Evolutionary conservation across 192 early-diverging fungal genomes (phyloP), one percentile per base, ranked within the genome.

Genomic region (Glomus cerebriforme): DNA sequence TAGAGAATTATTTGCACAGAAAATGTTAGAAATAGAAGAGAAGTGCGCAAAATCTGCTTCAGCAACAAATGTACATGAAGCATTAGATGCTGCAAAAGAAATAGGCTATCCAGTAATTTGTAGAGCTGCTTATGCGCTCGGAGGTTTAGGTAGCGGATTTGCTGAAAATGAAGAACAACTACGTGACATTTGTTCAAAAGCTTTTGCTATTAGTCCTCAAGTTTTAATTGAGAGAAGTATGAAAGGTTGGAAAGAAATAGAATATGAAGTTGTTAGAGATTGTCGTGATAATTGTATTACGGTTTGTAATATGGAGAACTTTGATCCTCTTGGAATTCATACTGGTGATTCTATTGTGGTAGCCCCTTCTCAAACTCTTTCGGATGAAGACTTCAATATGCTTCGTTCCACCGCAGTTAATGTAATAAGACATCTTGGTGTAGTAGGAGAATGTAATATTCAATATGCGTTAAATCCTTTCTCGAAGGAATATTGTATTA

Each of bases 261-360:
- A 99, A 87, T 99, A 99, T 83, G 97, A 99, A 82, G 96, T 99
- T 43, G 96, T 99, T 32, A 93, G 98, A 79, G 98, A 99, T 85
- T 91, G 95, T 65, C 90, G 92, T 66, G 91, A 99, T 86, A 99
- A 99, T 88, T 99, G 98, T 85, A 96, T 99, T 73, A 98, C 98
- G 32, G 97, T 99, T 54, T 99, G 98, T 86, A 99, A 99, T 89
- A 99, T 98, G 96, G 96, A 99, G 85, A 99, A 99, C 92, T 98
- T 99, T 89, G 98, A 99, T 79, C 98, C 98, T 29, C 92, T 99
- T 45, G 96, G 98, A 29, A 95, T 95, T 59, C 97, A 99, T 86
- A 99, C 97, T 3, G 97, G 97, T 75, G 97, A 99, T 83, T 97
- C 96, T n/a, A 99, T 99, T 70, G 97, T 99, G 12, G 96, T 99